phyloP scores from a whole-genome alignment of 306 rosid species.

The Myrica gale region DNA sequence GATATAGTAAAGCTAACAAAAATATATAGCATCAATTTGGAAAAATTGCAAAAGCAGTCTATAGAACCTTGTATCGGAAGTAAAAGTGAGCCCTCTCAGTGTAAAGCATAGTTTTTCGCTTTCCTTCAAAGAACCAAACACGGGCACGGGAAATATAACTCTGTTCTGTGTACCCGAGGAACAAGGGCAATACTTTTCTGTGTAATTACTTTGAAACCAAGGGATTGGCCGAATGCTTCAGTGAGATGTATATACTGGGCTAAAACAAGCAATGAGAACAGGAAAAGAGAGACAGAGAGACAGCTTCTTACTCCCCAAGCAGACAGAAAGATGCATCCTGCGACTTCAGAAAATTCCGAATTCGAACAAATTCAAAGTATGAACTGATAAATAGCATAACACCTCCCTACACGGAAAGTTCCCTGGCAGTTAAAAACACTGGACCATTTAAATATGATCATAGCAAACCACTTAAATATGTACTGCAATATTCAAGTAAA shows the following conservation, averaged over 20 bases:
- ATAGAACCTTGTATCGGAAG: slow-evolving; percentile 80
- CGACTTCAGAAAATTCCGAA: slow-evolving; percentile 78
- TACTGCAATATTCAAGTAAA: slow-evolving; percentile 8
- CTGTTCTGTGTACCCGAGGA: slow-evolving; percentile 71
- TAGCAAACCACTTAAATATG: slow-evolving; percentile 3
- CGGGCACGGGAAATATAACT: slow-evolving; percentile 84
- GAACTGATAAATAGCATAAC: slow-evolving; percentile 78
- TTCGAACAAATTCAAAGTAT: slow-evolving; percentile 73
- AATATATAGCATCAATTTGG: neutral
- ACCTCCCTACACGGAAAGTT: slow-evolving; percentile 68
- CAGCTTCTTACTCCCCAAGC: slow-evolving; percentile 81
- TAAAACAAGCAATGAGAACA: slow-evolving; percentile 13
- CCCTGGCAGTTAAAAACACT: slow-evolving; percentile 13
- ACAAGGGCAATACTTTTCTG: slow-evolving; percentile 16
- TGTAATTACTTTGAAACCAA: slow-evolving; percentile 6
- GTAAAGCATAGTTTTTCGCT: slow-evolving; percentile 77
- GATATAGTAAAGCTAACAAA: neutral
- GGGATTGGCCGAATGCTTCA: neutral
- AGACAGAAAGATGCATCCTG: slow-evolving; percentile 85
- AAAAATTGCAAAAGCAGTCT: neutral
- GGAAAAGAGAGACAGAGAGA: slow-evolving; percentile 3
- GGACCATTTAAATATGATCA: neutral
- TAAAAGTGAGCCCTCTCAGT: slow-evolving; percentile 92
- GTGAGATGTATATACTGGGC: neutral
- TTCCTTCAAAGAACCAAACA: slow-evolving; percentile 75